These are phyloP conservation scores for Aspergillus saccharolyticus DNA, from an alignment of 495 filamentous ascomycete genomes.

Conservation along the genomic window DNA sequence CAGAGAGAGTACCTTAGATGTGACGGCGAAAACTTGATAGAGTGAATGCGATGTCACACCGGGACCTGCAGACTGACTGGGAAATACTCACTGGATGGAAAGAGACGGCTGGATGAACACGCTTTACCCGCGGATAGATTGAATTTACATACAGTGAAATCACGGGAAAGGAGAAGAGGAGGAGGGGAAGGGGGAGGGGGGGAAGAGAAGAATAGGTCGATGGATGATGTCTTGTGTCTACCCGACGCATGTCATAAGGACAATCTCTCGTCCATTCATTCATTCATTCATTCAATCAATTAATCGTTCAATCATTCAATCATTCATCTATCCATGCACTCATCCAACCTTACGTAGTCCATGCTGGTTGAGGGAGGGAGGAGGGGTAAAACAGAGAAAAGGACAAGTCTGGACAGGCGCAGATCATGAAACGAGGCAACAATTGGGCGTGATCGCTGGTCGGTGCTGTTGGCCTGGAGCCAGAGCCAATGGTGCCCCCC, in stretches of 20 bases:
- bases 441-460: conserved; percentile 22
- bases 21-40: not conserved
- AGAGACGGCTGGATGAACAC: conserved; percentile 6
- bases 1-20: not conserved
- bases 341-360: conserved; percentile 21
- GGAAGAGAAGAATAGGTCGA: not conserved
- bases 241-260: conserved; percentile 7
- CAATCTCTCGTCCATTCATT: not conserved
- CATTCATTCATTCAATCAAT: no score
- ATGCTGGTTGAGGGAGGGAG: conserved; percentile 12
- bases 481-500: not conserved
- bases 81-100: not conserved
- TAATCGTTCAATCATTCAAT: no score
- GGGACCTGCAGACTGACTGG: conserved; percentile 10
- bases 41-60: conserved; percentile 12
- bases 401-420: conserved; percentile 24
- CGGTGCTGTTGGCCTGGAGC: conserved; percentile 7
- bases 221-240: conserved; percentile 9
- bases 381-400: conserved; percentile 21
- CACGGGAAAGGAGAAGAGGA: not conserved
- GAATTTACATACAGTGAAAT: conserved; percentile 6
- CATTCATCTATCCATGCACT: not conserved
- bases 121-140: conserved; percentile 3
- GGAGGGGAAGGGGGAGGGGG: not conserved
- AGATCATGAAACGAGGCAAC: conserved; percentile 28